Base-by-base conservation (phyloP, 2,329 filamentous ascomycete genomes). In the Allantophomopsis cytisporea region DNA sequence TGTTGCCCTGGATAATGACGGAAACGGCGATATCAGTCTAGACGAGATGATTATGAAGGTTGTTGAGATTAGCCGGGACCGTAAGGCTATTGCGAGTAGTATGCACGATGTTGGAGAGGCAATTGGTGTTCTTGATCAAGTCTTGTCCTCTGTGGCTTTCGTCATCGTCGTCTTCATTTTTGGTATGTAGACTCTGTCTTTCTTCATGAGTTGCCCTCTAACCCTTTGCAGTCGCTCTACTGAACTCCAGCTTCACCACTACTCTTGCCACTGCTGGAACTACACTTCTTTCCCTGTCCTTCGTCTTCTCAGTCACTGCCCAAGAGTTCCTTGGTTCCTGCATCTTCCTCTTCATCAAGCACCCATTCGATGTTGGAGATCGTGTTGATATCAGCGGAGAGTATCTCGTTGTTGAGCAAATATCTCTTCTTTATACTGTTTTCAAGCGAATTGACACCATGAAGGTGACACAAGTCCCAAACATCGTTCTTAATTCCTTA, bases 41-140 rank as follows among this genome's bases (percentile, higher is more conserved):
- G 88, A 96, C 20, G 91, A 98, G 63, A 95, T 95, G 84, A 73
- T 94, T 41, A 71, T 56, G 54, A 88, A 87, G 48, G 73, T 94
- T 15, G 76, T 83, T 15, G 85, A 94, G 44, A 80, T 91, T 45
- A 83, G 84, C 39, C 80, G 83, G 45, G 84, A 89, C 57, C 76
- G 89, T 54, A 93, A 94, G 62, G 78, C 88, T 2, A 88, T 96
- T 50, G 75, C 77, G 31, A 84, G 83, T 58, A 94, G 87, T 61
- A 93, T 96, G 86, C 87, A 94, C 63, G 91, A 98, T 60, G 91
- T 98, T 48, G 85, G 91, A 50, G 86, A 95, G 60, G 91, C 91
- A 30, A 85, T 96, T 55, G 76, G 80, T 47, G 89, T 93, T 8
- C 77, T 98, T 32, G 89, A 98, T 62, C 80, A 81, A 47, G 75